Evolutionary conservation across 768 basidiomycete genomes (phyloP).

Genomic region (Myochromella boudieri): DNA sequence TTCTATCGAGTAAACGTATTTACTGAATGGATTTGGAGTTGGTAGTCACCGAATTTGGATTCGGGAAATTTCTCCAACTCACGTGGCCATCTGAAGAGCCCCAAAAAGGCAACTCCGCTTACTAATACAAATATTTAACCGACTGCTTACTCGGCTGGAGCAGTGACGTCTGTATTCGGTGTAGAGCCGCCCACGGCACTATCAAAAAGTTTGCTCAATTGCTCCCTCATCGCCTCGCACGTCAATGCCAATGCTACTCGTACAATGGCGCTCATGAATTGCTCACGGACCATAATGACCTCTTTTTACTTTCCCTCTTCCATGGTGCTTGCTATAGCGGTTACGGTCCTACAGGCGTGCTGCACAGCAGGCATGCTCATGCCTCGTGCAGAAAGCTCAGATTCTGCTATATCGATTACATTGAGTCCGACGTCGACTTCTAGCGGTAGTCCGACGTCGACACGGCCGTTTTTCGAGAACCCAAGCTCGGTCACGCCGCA

Average conservation of each 20-base stretch:
- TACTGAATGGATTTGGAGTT: no score
- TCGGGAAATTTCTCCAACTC: not conserved
- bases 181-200: not conserved
- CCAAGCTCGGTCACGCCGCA: slow-evolving; percentile 17
- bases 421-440: slow-evolving; percentile 1
- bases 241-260: not conserved
- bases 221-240: not conserved
- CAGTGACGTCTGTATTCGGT: not conserved
- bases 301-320: not conserved
- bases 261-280: not conserved
- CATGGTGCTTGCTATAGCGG: no score
- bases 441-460: slow-evolving; percentile 2
- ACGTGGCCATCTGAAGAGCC: no score
- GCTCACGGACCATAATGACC: not conserved
- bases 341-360: no score
- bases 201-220: not conserved
- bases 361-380: no score
- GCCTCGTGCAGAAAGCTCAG: slow-evolving; percentile 12
- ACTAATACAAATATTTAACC: not conserved
- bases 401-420: slow-evolving; percentile 6
- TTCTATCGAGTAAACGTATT: not conserved
- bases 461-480: slow-evolving; percentile 26
- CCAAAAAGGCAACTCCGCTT: no score
- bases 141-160: not conserved
- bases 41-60: no score